Percentiles rank a stretch among this genome's conserved stretches.
These are phyloP conservation scores for Ailanthus altissimus DNA, from an alignment of 345 rosid genomes.

Conservation along the genomic window DNA sequence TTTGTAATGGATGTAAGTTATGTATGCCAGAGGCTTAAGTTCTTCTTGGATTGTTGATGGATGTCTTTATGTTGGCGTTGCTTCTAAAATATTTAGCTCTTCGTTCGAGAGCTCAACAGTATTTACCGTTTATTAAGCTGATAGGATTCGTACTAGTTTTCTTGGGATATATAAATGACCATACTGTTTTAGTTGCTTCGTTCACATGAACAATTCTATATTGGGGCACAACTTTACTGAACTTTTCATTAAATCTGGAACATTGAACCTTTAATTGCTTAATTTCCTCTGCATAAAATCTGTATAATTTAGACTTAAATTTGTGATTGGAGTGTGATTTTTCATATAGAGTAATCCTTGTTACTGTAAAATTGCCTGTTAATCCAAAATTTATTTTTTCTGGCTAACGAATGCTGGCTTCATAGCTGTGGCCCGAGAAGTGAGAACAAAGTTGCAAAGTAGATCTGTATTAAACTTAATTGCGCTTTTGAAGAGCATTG, in stretches of 20 bases:
- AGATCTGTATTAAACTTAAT: not conserved
- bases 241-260: not conserved
- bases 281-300: too few relatives aligned
- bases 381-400: too few relatives aligned
- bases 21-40: too few relatives aligned
- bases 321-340: too few relatives aligned
- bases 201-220: not conserved
- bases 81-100: constrained; percentile 10
- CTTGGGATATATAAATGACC: not conserved
- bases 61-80: not conserved
- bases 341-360: too few relatives aligned
- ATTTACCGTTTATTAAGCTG: not conserved
- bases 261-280: too few relatives aligned
- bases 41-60: too few relatives aligned
- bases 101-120: not conserved
- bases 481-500: too few relatives aligned
- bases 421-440: too few relatives aligned
- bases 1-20: not conserved
- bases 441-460: not conserved
- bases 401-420: not conserved
- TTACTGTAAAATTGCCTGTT: too few relatives aligned
- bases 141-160: not conserved
- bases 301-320: too few relatives aligned
- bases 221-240: not conserved
- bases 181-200: too few relatives aligned